Base-by-base conservation (phyloP, 179 eudicot genomes). In the Beta corolliflora region DNA sequence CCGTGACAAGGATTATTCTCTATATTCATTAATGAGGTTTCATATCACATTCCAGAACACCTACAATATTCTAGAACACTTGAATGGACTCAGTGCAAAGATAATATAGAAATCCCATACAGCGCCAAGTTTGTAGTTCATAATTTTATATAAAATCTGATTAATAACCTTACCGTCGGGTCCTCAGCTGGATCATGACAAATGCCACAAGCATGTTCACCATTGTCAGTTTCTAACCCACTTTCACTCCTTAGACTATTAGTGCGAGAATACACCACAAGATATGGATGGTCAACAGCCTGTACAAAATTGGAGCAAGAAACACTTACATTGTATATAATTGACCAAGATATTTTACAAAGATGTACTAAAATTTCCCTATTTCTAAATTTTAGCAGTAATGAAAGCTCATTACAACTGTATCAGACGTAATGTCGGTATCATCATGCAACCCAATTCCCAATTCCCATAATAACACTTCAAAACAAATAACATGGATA, bases 251-350 rank as follows among this genome's bases (percentile, higher is more conserved):
- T 90, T 60, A 58, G 84, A 81, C 76, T 54, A 84, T 93, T 86
- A 76, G 93, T n/a, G 25, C 85, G 85, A 70, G 99, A 94, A 87
- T 91, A 91, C 75, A 89, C 90, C 87, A 94, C 98, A 81, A 96
- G 98, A 87, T 94, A 92, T 73, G 99, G 99, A 87, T 94, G 99
- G 87, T 96, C 95, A 88, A 96, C 97, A 29, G 98, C 98, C 98
- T 96, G 89, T 73, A 53, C 5, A 76, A 65, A 54, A 36, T 29
- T 29, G 73, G 46, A 77, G 77, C 73, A 79, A 72, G 21, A 76
- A 79, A 74, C 3, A 76, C 71, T n/a, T 21, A 89, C 70, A 48
- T 58, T n/a, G 36, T 29, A 23, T 21, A 23, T 60, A 19, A 60
- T 7, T 10, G 41, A 41, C 12, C 14, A 46, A 44, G 21, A 44